Base-by-base conservation (phyloP, 441 rosid species). In the Aleurites moluccanus region DNA sequence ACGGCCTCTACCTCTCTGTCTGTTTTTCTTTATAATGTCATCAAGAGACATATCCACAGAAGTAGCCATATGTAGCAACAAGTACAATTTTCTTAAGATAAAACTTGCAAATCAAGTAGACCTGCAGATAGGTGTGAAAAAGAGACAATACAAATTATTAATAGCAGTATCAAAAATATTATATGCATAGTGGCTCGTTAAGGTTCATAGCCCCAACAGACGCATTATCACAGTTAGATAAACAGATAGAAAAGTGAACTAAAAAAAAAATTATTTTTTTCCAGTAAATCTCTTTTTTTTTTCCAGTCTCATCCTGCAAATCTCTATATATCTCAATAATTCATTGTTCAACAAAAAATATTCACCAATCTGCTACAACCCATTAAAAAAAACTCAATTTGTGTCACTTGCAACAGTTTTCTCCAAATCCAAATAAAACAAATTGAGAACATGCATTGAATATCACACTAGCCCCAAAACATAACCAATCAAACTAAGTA, bases 31-130 rank as follows among this genome's bases (percentile, higher is more conserved):
- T 47, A 96, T 93, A 67, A 92, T 89, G 72, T 92, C 99, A 81
- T 93, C 97, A 69, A 96, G 97, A 9, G 94, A 83, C 99, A 91
- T 93, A 76, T 89, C 89, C 75, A 93, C 87, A 15, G 92, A 64
- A 25, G 91, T 79, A 64, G 87, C 89, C 97, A 70, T 21, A 76
- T 44, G 52, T 33, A 49, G 67, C 65, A 72, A 38, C 40, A 61
- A 6, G 60, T 28, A 57, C 73, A 18, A 75, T 23, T 18, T 53
- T 27, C 69, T 68, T 11, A 2, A 0, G 18, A 27, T 49, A 42
- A n/a, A 4, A 10, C 8, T 38, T 38, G 40, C 40, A 33, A 20
- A 18, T 9, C 2, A 6, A 21, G 59, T 50, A 73, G 30, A 55
- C 80, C 85, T 78, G 75, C 69, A 35, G 25, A 56, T 15, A 10